phyloP scores from a whole-genome alignment of 2,329 filamentous ascomycete genomes.

The Drechslerella coelobrocha region DNA sequence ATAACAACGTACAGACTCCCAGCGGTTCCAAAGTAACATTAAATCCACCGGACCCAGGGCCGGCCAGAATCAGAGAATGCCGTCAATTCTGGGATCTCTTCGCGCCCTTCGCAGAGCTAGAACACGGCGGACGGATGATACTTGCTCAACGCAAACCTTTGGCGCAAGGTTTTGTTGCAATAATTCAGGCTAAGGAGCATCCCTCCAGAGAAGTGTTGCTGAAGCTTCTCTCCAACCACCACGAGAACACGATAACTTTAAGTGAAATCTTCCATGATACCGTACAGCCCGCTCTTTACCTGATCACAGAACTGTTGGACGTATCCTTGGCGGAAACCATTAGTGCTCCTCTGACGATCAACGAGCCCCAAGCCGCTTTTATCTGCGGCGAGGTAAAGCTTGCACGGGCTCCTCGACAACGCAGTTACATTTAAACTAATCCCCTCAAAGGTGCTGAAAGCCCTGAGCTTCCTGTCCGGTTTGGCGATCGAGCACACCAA shows the following conservation, averaged over 20 bases:
- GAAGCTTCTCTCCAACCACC: constrained; percentile 2
- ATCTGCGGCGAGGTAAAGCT: constrained; percentile 10
- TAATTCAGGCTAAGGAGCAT: not conserved
- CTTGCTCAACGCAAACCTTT: not conserved
- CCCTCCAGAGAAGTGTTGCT: not conserved
- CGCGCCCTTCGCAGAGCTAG: not conserved
- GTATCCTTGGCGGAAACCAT: constrained; percentile 4
- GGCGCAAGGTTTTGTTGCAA: not conserved
- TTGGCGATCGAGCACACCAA: not conserved
- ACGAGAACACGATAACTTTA: not conserved
- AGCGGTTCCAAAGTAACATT: not conserved
- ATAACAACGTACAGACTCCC: too few species aligned
- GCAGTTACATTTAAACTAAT: not conserved
- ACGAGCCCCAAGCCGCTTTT: constrained; percentile 5
- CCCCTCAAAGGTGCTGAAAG: not conserved
- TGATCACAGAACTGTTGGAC: not conserved
- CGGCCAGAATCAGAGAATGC: not conserved
- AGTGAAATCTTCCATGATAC: not conserved
- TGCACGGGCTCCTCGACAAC: too few species aligned
- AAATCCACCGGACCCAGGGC: not conserved
- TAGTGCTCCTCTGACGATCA: not conserved
- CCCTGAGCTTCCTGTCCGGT: not conserved
- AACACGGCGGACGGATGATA: not conserved
- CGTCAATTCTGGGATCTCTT: not conserved
- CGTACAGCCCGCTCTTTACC: not conserved